Percentiles rank a stretch among this genome's conserved stretches.
Evolutionary conservation across 306 rosid genomes (phyloP).

Genomic region (Arachis stenosperma): DNA sequence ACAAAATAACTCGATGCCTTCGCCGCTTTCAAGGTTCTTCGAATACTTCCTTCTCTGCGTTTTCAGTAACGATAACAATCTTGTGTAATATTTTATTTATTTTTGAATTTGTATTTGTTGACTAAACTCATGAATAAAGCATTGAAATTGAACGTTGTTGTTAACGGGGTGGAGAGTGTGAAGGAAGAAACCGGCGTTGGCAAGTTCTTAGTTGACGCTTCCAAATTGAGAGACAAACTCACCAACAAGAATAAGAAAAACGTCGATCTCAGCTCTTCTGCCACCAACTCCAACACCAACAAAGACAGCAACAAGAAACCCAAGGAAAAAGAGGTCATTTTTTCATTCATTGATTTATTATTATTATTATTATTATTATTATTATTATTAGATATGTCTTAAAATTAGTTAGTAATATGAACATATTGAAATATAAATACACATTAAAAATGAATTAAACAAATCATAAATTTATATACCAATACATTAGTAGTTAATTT

Average conservation of each 20-base stretch:
- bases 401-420: too few relatives aligned
- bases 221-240: conserved; percentile 52
- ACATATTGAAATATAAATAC: too few relatives aligned
- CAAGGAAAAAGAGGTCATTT: conserved; percentile 64
- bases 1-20: conserved; percentile 50
- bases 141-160: conserved; percentile 39
- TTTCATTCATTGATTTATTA: neutral
- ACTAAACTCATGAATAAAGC: conserved; percentile 19
- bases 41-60: neutral
- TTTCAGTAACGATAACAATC: neutral
- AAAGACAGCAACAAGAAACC: conserved; percentile 50
- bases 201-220: conserved; percentile 66
- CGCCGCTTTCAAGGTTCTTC: conserved; percentile 49
- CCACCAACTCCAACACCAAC: conserved; percentile 53
- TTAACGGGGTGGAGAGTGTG: conserved; percentile 58
- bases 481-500: too few relatives aligned
- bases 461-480: too few relatives aligned
- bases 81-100: neutral
- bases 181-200: conserved; percentile 45
- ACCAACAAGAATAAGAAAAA: conserved; percentile 57
- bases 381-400: too few relatives aligned
- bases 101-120: conserved; percentile 3
- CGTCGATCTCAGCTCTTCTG: conserved; percentile 54
- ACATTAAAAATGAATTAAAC: too few relatives aligned
- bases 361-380: neutral